phyloP scores from a whole-genome alignment of 2,329 filamentous ascomycete genomes.

The Verticillium dahliae region DNA sequence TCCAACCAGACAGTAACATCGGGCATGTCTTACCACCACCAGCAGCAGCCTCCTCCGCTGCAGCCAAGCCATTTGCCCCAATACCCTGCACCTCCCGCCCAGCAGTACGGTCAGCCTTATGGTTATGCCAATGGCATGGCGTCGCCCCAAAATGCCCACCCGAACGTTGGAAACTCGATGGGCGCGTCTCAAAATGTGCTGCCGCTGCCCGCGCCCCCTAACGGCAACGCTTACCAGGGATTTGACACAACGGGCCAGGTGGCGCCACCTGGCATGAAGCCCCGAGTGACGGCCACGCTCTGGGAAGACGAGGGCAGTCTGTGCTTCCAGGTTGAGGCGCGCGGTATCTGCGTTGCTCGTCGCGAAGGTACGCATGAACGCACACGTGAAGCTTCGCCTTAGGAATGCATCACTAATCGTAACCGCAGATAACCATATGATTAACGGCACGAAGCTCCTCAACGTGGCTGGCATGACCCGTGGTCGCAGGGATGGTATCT shows the following conservation, averaged over 20 bases:
- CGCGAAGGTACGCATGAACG: constrained; percentile 64
- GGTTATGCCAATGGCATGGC: constrained; percentile 70
- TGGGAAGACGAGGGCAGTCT: constrained; percentile 98
- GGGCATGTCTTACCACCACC: constrained; percentile 69
- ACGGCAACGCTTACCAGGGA: constrained; percentile 51
- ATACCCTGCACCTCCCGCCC: constrained; percentile 56
- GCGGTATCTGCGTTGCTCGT: constrained; percentile 90
- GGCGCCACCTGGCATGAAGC: constrained; percentile 90
- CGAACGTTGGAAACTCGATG: constrained; percentile 66
- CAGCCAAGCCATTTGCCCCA: constrained; percentile 60
- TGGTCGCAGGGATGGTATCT: constrained; percentile 86
- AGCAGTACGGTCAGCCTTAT: constrained; percentile 55
- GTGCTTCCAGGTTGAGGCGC: constrained; percentile 95
- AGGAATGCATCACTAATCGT: constrained; percentile 1
- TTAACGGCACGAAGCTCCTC: constrained; percentile 93
- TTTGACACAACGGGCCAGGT: constrained; percentile 88
- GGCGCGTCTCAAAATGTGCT: constrained; percentile 56
- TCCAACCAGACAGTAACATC: constrained; percentile 73
- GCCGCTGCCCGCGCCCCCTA: constrained; percentile 54
- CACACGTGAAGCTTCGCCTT: not conserved
- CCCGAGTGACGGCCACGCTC: constrained; percentile 87
- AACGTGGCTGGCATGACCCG: constrained; percentile 98
- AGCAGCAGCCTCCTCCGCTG: constrained; percentile 63
- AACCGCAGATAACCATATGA: constrained; percentile 89
- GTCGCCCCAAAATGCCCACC: constrained; percentile 66